Conservation (phyloP, 169 alveolate genomes). For the Plasmodium coatneyi region DNA sequence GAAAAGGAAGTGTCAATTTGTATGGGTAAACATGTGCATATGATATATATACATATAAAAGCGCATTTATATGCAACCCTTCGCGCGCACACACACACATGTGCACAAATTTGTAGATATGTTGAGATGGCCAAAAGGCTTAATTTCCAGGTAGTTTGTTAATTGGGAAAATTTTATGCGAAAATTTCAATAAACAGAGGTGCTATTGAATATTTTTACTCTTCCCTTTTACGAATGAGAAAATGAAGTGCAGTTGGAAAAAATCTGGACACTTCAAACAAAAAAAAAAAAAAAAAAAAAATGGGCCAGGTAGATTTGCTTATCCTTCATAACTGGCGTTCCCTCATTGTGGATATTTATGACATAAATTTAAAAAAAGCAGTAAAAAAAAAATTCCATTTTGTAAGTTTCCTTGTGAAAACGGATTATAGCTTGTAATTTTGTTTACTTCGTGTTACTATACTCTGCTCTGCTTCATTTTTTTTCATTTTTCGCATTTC, state of each 20-base stretch:
- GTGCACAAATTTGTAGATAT: background rate
- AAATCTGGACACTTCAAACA: conserved; percentile 7
- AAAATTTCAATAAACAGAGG: background rate
- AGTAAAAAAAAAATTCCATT: background rate
- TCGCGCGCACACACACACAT: background rate
- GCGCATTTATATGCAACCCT: background rate
- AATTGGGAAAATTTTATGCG: background rate
- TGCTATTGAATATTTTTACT: background rate
- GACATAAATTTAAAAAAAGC: conserved; percentile 1
- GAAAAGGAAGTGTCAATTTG: background rate
- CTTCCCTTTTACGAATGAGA: conserved; percentile 3
- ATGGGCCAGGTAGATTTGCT: background rate
- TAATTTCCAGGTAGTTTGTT: background rate
- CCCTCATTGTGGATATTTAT: background rate
- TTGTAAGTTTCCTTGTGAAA: conserved; percentile 1
- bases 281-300: conserved; percentile 4
- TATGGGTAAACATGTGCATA: conserved; percentile 18
- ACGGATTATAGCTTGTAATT: conserved; percentile 4
- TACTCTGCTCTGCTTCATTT: background rate
- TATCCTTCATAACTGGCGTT: background rate
- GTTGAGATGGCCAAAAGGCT: background rate
- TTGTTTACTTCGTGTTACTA: background rate
- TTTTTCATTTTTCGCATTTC: background rate
- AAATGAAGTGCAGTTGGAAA: conserved; percentile 8
- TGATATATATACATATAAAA: background rate